Percentiles rank a stretch among this genome's conserved stretches.
Conservation (phyloP, 108 stramenopile genomes). For the Nitzschia palea region DNA sequence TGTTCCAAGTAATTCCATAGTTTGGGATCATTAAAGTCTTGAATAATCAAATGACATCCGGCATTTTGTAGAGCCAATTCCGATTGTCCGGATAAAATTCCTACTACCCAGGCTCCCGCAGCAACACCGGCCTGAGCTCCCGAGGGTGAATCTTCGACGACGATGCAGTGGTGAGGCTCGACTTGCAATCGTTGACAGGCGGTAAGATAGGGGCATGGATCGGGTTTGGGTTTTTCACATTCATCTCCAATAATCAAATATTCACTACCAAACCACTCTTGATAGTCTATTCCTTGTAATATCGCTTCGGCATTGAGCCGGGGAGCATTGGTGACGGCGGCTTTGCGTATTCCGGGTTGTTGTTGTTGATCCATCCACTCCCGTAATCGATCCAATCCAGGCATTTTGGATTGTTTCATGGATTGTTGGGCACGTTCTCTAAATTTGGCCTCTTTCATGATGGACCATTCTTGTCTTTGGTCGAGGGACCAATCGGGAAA, state of each 20-base stretch:
- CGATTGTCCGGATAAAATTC: constrained; percentile 22
- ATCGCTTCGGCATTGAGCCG: constrained; percentile 31
- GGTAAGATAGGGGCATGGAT: constrained; percentile 30
- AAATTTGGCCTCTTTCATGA: constrained; percentile 17
- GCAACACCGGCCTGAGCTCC: constrained; percentile 30
- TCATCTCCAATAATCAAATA: constrained; percentile 31
- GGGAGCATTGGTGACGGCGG: constrained; percentile 34
- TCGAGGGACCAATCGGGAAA: constrained; percentile 21
- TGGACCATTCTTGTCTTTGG: constrained; percentile 10
- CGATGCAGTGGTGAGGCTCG: constrained; percentile 6
- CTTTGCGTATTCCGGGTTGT: not conserved
- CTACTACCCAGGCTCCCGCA: constrained; percentile 26
- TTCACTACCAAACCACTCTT: not conserved
- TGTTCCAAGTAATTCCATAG: constrained; percentile 16
- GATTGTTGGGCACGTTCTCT: constrained; percentile 4
- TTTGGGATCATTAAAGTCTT: constrained; percentile 17
- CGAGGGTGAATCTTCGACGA: constrained; percentile 39
- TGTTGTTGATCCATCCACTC: constrained; percentile 12
- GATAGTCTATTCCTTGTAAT: constrained; percentile 14
- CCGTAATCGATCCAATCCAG: constrained; percentile 10
- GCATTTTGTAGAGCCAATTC: constrained; percentile 15
- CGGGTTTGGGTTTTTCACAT: constrained; percentile 23
- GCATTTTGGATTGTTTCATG: constrained; percentile 15
- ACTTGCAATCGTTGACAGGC: constrained; percentile 11
- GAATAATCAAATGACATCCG: constrained; percentile 11